These are phyloP conservation scores for Conringia planisiliqua DNA, from an alignment of 345 rosid species.

Conservation along the genomic window DNA sequence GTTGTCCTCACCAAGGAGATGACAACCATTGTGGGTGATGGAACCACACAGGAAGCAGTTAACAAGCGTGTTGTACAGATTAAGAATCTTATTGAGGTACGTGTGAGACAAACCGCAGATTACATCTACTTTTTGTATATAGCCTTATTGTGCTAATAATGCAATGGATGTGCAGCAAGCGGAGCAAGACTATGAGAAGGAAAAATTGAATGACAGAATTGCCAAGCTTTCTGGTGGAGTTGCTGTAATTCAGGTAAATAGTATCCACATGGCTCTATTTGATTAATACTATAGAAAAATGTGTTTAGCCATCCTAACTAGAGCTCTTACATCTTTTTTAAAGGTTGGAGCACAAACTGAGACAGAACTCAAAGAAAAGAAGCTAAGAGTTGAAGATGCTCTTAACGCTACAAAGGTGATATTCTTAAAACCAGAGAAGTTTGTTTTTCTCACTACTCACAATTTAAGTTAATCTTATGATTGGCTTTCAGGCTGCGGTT, in stretches of 20 bases:
- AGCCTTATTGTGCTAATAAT: not conserved
- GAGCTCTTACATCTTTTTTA: not conserved
- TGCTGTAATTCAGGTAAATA: conserved; percentile 63
- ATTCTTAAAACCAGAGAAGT: not conserved
- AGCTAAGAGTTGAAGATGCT: conserved; percentile 91
- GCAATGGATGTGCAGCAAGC: conserved; percentile 50
- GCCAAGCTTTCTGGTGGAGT: conserved; percentile 90
- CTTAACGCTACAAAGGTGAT: conserved; percentile 91
- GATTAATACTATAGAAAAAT: not conserved
- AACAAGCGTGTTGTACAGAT: conserved; percentile 85
- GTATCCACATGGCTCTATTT: not conserved
- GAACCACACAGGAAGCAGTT: conserved; percentile 92
- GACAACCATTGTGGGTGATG: conserved; percentile 90
- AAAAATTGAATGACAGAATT: conserved; percentile 87
- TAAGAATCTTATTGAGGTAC: conserved; percentile 83
- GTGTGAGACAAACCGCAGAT: not conserved
- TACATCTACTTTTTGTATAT: not conserved
- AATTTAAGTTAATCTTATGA: not conserved
- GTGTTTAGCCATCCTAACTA: not conserved
- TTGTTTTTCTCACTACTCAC: not conserved
- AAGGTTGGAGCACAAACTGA: conserved; percentile 85
- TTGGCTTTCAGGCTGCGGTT: conserved; percentile 52
- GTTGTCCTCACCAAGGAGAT: conserved; percentile 92
- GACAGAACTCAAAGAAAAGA: conserved; percentile 95
- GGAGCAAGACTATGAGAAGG: conserved; percentile 89